These are phyloP conservation scores for Serendipita sp. DNA, from an alignment of 1,284 basidiomycete species.

Conservation along the genomic window DNA sequence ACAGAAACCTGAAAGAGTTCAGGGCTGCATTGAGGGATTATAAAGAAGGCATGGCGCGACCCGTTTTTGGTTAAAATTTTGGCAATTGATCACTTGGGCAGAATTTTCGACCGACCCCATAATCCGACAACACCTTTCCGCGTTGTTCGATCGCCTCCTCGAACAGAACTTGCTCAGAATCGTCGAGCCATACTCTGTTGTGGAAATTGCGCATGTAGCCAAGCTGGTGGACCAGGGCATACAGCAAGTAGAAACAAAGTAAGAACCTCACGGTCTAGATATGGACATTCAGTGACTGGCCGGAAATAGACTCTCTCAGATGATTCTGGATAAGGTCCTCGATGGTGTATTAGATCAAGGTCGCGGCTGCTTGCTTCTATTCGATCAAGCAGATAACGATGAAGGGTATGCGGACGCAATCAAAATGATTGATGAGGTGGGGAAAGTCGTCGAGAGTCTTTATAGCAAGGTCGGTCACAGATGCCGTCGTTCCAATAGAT, in stretches of 20 bases:
- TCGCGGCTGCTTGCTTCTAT: slow-evolving; percentile 81
- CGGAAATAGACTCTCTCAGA: slow-evolving; percentile 67
- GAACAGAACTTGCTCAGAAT: slow-evolving; percentile 92
- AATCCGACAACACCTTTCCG: slow-evolving; percentile 84
- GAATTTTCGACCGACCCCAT: slow-evolving; percentile 89
- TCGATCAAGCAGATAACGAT: slow-evolving; percentile 72
- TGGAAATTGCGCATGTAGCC: slow-evolving; percentile 85
- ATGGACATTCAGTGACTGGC: background rate
- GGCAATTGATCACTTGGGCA: slow-evolving; percentile 20
- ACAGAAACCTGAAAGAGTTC: slow-evolving; percentile 79
- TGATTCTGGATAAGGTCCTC: slow-evolving; percentile 95
- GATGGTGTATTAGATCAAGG: slow-evolving; percentile 93
- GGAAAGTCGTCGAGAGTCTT: slow-evolving; percentile 3
- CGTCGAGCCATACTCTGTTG: slow-evolving; percentile 87
- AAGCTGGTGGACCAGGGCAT: slow-evolving; percentile 79
- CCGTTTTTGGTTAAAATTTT: background rate
- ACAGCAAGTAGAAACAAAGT: slow-evolving; percentile 92
- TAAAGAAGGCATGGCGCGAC: slow-evolving; percentile 45
- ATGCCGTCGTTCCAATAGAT: no score
- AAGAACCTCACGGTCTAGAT: slow-evolving; percentile 19
- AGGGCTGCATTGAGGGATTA: slow-evolving; percentile 81
- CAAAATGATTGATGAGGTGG: slow-evolving; percentile 7
- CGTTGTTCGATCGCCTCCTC: slow-evolving; percentile 86
- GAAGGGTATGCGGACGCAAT: slow-evolving; percentile 30
- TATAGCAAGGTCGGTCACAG: background rate